Evolutionary conservation across 2,329 filamentous ascomycete genomes (phyloP).

Genomic region (Alternaria brassicicola): DNA sequence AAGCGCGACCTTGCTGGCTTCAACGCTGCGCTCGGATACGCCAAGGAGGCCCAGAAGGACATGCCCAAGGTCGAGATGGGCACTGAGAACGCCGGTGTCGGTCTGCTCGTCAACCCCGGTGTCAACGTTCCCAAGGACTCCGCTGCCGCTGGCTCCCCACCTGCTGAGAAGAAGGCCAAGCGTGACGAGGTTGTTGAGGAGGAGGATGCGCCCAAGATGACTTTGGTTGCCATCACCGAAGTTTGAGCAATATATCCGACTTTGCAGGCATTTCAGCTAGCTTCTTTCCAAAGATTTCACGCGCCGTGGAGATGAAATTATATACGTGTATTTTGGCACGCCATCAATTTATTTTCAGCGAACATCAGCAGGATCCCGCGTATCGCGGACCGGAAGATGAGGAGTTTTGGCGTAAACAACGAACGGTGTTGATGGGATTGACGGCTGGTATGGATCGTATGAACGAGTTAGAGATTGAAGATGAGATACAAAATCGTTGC

Average conservation of each 20-base stretch:
- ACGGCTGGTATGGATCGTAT: not conserved
- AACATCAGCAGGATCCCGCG: conserved; percentile 11
- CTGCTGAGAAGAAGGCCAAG: conserved; percentile 24
- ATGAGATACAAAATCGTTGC: not conserved
- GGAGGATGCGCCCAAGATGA: conserved; percentile 46
- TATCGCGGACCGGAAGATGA: conserved; percentile 15
- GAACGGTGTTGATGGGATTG: conserved; percentile 1
- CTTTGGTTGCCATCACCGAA: conserved; percentile 49
- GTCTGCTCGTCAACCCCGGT: conserved; percentile 48
- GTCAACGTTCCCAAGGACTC: conserved; percentile 47
- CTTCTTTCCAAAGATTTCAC: not conserved
- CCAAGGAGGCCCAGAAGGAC: conserved; percentile 55
- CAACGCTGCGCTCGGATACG: conserved; percentile 56
- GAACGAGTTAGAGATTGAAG: not conserved
- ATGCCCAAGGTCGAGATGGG: conserved; percentile 58
- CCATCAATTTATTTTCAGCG: conserved; percentile 10
- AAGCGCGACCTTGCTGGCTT: conserved; percentile 59
- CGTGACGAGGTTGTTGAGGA: conserved; percentile 41
- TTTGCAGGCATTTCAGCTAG: not conserved
- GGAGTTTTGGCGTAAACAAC: conserved; percentile 4
- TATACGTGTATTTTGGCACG: not conserved
- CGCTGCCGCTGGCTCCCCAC: conserved; percentile 43
- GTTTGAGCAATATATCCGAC: conserved; percentile 30
- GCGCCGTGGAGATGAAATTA: not conserved
- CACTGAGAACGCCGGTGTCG: conserved; percentile 53